phyloP scores from a whole-genome alignment of 352 stramenopile species.

The Phytophthora vignae region DNA sequence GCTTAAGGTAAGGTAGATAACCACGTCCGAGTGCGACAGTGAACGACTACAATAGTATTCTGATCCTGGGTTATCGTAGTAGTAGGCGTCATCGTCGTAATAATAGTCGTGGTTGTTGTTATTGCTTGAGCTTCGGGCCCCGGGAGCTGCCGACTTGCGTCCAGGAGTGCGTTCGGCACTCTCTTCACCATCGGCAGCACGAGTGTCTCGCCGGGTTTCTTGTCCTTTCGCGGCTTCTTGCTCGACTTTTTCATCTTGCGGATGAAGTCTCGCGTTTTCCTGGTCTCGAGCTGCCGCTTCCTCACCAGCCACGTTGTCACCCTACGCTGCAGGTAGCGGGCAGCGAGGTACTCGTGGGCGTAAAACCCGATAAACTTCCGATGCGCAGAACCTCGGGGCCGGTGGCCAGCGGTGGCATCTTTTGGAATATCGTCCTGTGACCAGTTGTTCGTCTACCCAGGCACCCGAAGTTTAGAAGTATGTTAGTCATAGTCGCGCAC shows the following conservation, averaged over 20 bases:
- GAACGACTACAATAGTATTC: background rate
- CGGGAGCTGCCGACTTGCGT: background rate
- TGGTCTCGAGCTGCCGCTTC: conserved; percentile 63
- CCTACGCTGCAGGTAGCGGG: conserved; percentile 52
- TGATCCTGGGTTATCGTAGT: background rate
- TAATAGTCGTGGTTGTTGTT: background rate
- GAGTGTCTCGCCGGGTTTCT: conserved; percentile 55
- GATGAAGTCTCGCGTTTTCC: conserved; percentile 51
- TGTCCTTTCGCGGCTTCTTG: conserved; percentile 33
- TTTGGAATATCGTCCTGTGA: background rate
- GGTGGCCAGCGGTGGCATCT: conserved; percentile 14
- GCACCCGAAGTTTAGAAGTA: background rate
- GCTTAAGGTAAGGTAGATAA: background rate
- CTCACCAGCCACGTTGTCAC: conserved; percentile 55
- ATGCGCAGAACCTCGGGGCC: background rate
- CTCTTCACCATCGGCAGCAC: conserved; percentile 56
- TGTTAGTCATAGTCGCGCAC: background rate
- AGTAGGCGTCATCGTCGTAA: background rate
- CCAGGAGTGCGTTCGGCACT: background rate
- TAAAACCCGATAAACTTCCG: conserved; percentile 53
- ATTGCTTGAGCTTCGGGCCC: background rate
- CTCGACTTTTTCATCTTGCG: conserved; percentile 80
- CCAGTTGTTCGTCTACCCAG: conserved; percentile 7
- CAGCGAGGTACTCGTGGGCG: conserved; percentile 67
- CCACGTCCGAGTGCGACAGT: background rate